Evolutionary conservation across 306 rosid genomes (phyloP).

Genomic region (Crotalaria pallida): DNA sequence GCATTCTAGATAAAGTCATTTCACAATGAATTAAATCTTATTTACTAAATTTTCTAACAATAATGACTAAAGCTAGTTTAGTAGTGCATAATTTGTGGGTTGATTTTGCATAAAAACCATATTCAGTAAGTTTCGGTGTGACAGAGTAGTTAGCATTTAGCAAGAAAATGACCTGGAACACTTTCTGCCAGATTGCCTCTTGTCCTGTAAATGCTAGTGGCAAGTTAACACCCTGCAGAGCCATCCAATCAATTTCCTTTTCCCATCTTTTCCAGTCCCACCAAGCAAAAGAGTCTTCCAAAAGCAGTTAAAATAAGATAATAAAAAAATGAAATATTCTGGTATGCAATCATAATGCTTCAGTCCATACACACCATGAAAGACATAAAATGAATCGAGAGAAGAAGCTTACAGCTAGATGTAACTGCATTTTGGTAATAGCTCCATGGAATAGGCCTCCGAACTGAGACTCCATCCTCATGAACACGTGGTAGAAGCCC

Average conservation of each 20-base stretch:
- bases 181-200: slow-evolving; percentile 92
- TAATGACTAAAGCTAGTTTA: background rate
- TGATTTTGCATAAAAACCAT: background rate
- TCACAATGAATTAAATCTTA: background rate
- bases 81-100: background rate
- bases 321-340: background rate
- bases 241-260: slow-evolving; percentile 97
- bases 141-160: background rate
- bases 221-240: slow-evolving; percentile 80
- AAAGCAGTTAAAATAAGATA: slow-evolving; percentile 24
- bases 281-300: slow-evolving; percentile 80
- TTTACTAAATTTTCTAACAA: background rate
- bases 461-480: slow-evolving; percentile 43
- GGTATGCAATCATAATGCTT: background rate
- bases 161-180: slow-evolving; percentile 51
- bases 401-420: slow-evolving; percentile 68
- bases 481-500: slow-evolving; percentile 54
- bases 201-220: slow-evolving; percentile 92
- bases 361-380: slow-evolving; percentile 10
- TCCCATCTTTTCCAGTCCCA: slow-evolving; percentile 98
- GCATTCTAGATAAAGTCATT: background rate
- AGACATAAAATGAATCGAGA: background rate
- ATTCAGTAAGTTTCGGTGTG: background rate
- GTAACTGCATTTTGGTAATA: slow-evolving; percentile 94
- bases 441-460: slow-evolving; percentile 75